Evolutionary conservation across 2,329 filamentous ascomycete genomes (phyloP).

Genomic region (Pseudogymnoascus sp.): DNA sequence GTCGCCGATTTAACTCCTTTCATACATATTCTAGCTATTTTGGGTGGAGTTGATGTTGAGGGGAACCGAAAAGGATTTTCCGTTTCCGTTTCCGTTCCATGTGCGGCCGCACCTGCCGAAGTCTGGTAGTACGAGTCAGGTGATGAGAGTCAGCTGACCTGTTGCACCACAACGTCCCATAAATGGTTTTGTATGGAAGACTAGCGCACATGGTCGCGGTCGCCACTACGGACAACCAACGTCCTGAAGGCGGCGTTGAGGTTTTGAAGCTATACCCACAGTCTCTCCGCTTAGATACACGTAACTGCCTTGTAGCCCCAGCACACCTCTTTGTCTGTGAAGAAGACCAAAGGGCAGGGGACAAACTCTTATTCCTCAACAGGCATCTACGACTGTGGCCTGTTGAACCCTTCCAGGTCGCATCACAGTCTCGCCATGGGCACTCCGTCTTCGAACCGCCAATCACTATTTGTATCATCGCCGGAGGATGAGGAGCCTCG

Average conservation of each 20-base stretch:
- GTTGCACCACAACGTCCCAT: background rate
- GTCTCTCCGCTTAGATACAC: background rate
- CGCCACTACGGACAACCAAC: background rate
- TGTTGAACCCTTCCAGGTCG: background rate
- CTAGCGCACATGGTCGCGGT: background rate
- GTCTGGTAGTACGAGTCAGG: background rate
- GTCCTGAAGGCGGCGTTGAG: background rate
- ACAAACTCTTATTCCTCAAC: background rate
- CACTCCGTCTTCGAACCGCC: background rate
- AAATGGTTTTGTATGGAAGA: background rate
- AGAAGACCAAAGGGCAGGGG: background rate
- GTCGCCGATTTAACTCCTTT: background rate
- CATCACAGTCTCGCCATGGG: slow-evolving; percentile 5
- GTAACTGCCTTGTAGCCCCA: background rate
- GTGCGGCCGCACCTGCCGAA: background rate
- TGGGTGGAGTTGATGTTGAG: background rate
- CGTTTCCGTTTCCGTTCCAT: background rate
- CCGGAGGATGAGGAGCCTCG: background rate
- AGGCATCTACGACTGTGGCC: background rate
- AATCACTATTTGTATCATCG: slow-evolving; percentile 3
- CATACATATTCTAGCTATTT: background rate
- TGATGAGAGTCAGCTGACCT: background rate
- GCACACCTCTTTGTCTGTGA: slow-evolving; percentile 1
- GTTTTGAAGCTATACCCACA: background rate
- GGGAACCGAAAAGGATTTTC: background rate